Base-by-base conservation (phyloP, 2,329 filamentous ascomycete genomes). In the Neonectria faginata region DNA sequence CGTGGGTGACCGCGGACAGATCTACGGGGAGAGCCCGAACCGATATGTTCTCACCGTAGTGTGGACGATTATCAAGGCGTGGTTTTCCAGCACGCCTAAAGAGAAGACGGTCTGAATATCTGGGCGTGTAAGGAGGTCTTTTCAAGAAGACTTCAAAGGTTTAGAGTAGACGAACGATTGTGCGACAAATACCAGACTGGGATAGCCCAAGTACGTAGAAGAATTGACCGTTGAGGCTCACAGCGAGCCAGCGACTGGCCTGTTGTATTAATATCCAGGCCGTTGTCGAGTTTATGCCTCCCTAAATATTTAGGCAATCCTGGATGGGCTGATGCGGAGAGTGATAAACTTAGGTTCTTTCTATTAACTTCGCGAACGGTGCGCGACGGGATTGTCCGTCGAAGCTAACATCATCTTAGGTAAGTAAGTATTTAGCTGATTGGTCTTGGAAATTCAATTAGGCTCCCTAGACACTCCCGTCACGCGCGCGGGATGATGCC, bases 1-100 rank as follows among this genome's bases (percentile, higher is more conserved):
- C 20, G 82, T 84, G 9, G 85, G 84, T 4, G 83, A 85, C 53
- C 79, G 84, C 48, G 75, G 76, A 2, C 81, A 84, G 70, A 68
- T 77, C 53, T 86, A 85, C 65, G 69, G 60, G 2, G 74, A 79
- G 58, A 74, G 79, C n/a, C 73, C 80, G 72, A 73, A 67, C 8
- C 59, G 50, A 14, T 79, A 78, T 42, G 73, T 74, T 22, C 6
- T 80, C 20, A 75, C 75, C 7, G 69, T 81, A 48, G 67, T 78
- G 3, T 82, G 79, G 77, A 74, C 78, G 69, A 64, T 81, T 48
- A 22, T 83, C 53, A 79, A 76, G 66, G 79, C 60, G n/a, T 73
- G 71, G 71, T 66, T 73, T 48, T 44, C 57, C 18, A 54, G 59
- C 14, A 22, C 25, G 18, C 11, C 50, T 11, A 64, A 64, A 39